A percentile compares a stretch with the other conserved stretches of the same genome.
phyloP scores from a whole-genome alignment of 768 basidiomycete species.

The Lactarius hatsudake region DNA sequence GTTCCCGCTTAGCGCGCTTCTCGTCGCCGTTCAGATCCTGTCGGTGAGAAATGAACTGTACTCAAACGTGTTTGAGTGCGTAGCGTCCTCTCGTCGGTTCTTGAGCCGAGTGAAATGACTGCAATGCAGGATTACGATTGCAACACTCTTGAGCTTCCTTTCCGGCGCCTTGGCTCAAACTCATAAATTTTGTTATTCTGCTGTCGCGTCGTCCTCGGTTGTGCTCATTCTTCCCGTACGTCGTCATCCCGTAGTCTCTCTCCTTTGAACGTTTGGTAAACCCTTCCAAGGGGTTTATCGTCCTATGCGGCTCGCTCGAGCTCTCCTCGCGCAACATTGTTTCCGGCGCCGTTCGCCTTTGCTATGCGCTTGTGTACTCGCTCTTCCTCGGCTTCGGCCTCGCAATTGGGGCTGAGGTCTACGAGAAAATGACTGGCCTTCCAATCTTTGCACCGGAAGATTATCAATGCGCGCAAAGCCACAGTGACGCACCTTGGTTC shows the following conservation, averaged over 20 bases:
- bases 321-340: constrained; percentile 79
- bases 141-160: constrained; percentile 75
- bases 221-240: constrained; percentile 77
- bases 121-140: constrained; percentile 62
- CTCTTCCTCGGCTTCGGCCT: constrained; percentile 78
- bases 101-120: not conserved
- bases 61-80: constrained; percentile 73
- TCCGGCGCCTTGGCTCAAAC: constrained; percentile 71
- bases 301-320: constrained; percentile 72
- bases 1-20: constrained; percentile 72
- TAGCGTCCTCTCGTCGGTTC: constrained; percentile 19
- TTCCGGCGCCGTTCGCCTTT: constrained; percentile 78
- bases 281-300: constrained; percentile 54
- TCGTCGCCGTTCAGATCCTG: constrained; percentile 70
- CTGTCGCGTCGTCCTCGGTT: constrained; percentile 71
- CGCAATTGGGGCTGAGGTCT: constrained; percentile 73
- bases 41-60: constrained; percentile 76
- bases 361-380: constrained; percentile 79
- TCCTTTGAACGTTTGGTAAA: not conserved
- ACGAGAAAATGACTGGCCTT: constrained; percentile 50
- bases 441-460: constrained; percentile 51
- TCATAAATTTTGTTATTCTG: constrained; percentile 74
- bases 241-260: not conserved
- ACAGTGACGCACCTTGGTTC: constrained; percentile 70
- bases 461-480: constrained; percentile 56